A percentile compares a stretch with the other conserved stretches of the same genome.
Evolutionary conservation across 1,139 yeast genomes (phyloP).

Genomic region (Taiozyma sp.): DNA sequence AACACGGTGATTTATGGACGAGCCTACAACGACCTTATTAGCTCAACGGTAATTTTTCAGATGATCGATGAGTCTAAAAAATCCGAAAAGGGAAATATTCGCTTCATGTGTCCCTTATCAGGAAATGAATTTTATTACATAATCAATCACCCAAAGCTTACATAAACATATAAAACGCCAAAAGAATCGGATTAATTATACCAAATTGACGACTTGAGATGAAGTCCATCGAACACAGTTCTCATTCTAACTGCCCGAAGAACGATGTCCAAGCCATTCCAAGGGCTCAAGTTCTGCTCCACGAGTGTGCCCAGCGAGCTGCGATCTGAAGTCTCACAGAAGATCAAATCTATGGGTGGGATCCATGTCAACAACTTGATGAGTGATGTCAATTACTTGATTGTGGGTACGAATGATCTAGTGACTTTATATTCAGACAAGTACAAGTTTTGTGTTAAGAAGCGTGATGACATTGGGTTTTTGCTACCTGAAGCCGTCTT

Average conservation of each 20-base stretch:
- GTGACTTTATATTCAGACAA: constrained; percentile 45
- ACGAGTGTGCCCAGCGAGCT: constrained; percentile 29
- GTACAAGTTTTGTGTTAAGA: constrained; percentile 56
- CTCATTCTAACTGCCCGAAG: too few species aligned
- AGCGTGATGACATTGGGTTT: constrained; percentile 56
- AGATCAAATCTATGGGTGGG: constrained; percentile 62
- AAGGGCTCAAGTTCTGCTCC: constrained; percentile 27
- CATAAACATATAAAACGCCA: neutral
- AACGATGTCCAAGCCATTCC: neutral
- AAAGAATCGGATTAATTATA: neutral
- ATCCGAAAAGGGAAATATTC: neutral
- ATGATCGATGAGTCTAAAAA: neutral
- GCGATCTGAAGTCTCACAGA: constrained; percentile 27
- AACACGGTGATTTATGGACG: too few species aligned
- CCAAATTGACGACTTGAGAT: too few species aligned
- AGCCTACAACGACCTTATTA: too few species aligned
- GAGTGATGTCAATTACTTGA: constrained; percentile 60
- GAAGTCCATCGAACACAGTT: too few species aligned
- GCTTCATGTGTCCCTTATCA: neutral
- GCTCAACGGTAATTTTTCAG: too few species aligned
- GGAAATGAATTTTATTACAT: neutral
- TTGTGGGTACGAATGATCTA: constrained; percentile 59
- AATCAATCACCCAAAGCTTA: neutral
- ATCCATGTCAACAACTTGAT: constrained; percentile 53
- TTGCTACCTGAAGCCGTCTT: constrained; percentile 44